Conservation (phyloP, 805 yeast genomes). For the Deakozyma indianensis region DNA sequence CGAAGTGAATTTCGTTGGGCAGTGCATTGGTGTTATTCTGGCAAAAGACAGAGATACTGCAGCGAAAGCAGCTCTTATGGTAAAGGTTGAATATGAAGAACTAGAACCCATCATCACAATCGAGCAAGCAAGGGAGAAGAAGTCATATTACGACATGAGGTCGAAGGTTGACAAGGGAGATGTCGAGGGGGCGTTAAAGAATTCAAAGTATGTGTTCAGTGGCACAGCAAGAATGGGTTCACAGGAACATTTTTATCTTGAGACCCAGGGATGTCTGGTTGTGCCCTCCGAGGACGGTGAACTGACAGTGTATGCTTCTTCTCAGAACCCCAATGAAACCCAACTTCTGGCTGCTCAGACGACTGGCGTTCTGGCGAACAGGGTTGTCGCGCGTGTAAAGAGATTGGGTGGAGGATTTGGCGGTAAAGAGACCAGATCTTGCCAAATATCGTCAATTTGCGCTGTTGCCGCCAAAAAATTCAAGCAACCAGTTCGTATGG, state of each 20-base stretch:
- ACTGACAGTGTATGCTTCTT: constrained; percentile 28
- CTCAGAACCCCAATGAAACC: constrained; percentile 33
- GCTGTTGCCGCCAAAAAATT: constrained; percentile 30
- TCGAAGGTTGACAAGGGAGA: constrained; percentile 27
- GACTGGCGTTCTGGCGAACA: constrained; percentile 28
- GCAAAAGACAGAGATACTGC: constrained; percentile 28
- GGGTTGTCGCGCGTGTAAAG: constrained; percentile 28
- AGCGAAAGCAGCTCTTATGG: constrained; percentile 27
- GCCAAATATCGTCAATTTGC: constrained; percentile 26
- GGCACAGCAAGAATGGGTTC: constrained; percentile 30
- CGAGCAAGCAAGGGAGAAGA: constrained; percentile 29
- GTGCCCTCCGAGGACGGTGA: constrained; percentile 33
- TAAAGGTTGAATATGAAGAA: constrained; percentile 30
- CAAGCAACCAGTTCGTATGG: constrained; percentile 29
- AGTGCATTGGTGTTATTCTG: constrained; percentile 28
- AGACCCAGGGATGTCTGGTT: constrained; percentile 30
- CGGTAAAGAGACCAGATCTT: constrained; percentile 32
- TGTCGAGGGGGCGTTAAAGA: constrained; percentile 23
- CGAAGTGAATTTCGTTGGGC: constrained; percentile 28
- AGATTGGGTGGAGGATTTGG: constrained; percentile 38
- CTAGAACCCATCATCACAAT: constrained; percentile 24
- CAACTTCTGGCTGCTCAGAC: constrained; percentile 30
- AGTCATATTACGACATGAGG: constrained; percentile 25
- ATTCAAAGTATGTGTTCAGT: constrained; percentile 23
- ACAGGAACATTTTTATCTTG: constrained; percentile 36